Base-by-base conservation (phyloP, 1,139 yeast genomes). In the Suhomyces atakaporum region DNA sequence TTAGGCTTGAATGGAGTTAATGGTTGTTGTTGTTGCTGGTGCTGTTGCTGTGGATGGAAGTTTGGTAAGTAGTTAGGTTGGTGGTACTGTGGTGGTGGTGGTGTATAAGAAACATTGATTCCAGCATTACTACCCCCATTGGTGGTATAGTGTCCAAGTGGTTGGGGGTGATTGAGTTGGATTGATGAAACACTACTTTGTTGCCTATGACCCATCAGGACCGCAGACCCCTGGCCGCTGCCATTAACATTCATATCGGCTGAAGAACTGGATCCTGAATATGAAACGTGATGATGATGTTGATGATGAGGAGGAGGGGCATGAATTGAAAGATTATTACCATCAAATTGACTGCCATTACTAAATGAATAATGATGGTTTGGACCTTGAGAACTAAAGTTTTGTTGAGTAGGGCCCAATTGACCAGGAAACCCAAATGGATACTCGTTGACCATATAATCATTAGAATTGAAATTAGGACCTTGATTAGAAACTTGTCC, bases 401-500 rank as follows among this genome's bases (percentile, higher is more conserved):
- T 35, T 21, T 9, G 29, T 6, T 28, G 34, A 8, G 31, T 24
- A 10, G 11, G 19, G 5, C 29, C 31, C 15, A 22, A 28, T 10
- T 38, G 37, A 19, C 28, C 25, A n/a, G 49, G 49, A 25, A 43
- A 43, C 16, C 49, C 49, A 35, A 42, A 45, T n/a, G 45, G 43
- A 21, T 39, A 37, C 16, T 45, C 49, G 20, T 44, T 45, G 24
- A 45, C 26, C 35, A 42, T 34, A 32, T 22, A 45, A 36, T 45
- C 49, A 27, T 32, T 39, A 11, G 36, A 18, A 15, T 33, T 36
- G 28, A 24, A 35, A 12, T 16, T n/a, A 18, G 31, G 28, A 11
- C 32, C 34, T 7, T 29, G 25, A 6, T 25, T 13, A 5, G 23
- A 19, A 8, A 7, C 25, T 18, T 16, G 31, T 7, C 26, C 29